Evolutionary conservation across 2,329 filamentous ascomycete species (phyloP).

Genomic region (Apiospora malaysiana): DNA sequence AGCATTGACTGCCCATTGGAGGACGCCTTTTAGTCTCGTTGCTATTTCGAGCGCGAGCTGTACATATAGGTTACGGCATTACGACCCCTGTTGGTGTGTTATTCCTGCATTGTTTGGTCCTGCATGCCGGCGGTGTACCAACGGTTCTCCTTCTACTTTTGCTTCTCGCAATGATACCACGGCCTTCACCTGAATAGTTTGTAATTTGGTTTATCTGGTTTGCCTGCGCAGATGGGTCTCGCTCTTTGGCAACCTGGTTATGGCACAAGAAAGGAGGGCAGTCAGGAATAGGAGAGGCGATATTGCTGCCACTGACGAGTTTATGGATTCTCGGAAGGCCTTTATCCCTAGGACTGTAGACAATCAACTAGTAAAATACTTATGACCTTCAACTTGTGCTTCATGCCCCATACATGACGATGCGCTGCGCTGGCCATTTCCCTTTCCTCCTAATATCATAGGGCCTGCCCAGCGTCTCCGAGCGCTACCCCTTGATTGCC

Average conservation of each 20-base stretch:
- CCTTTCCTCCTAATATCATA: background rate
- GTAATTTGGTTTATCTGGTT: constrained; percentile 15
- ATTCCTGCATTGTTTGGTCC: constrained; percentile 9
- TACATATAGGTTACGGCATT: background rate
- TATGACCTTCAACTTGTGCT: background rate
- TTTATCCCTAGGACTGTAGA: background rate
- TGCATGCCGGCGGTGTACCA: constrained; percentile 6
- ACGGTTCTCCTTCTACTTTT: constrained; percentile 12
- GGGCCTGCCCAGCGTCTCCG: background rate
- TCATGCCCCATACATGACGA: background rate
- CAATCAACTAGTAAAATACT: background rate
- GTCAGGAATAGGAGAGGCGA: background rate
- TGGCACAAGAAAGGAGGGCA: background rate
- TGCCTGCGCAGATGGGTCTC: background rate
- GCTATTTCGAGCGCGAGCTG: background rate
- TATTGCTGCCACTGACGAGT: background rate
- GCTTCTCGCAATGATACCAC: constrained; percentile 23
- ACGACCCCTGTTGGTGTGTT: background rate
- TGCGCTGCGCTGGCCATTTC: background rate
- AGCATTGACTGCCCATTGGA: constrained; percentile 95
- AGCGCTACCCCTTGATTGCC: background rate
- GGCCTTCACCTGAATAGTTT: constrained; percentile 18
- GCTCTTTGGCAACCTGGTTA: background rate
- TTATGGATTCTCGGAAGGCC: background rate
- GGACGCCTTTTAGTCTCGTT: constrained; percentile 66